Conservation (phyloP, 768 basidiomycete genomes). For the Antrodiella citrinella region DNA sequence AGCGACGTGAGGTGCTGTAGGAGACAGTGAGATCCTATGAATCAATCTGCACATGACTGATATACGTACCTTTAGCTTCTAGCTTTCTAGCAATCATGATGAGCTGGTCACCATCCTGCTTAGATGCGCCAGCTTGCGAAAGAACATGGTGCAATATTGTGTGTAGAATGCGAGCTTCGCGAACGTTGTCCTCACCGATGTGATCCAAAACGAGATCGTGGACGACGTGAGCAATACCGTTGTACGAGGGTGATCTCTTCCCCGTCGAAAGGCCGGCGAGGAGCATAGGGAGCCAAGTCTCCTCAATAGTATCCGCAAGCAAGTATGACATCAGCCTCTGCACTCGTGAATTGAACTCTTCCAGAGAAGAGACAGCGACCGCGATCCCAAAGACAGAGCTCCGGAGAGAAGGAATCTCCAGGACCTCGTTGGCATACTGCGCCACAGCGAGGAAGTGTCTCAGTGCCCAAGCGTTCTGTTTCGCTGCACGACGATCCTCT, state of each 20-base stretch:
- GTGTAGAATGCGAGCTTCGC: constrained; percentile 54
- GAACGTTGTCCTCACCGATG: constrained; percentile 33
- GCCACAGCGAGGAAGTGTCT: constrained; percentile 60
- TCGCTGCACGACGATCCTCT: constrained; percentile 53
- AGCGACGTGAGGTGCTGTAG: constrained; percentile 59
- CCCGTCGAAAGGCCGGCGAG: constrained; percentile 27
- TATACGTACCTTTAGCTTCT: constrained; percentile 49
- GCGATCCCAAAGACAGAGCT: constrained; percentile 41
- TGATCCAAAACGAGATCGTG: constrained; percentile 25
- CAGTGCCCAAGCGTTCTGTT: constrained; percentile 55
- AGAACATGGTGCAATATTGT: constrained; percentile 53
- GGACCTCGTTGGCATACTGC: constrained; percentile 54
- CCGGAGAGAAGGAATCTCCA: constrained; percentile 39
- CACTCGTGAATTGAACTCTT: constrained; percentile 36
- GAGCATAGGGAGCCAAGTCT: constrained; percentile 41
- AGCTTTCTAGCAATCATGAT: constrained; percentile 56
- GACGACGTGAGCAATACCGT: constrained; percentile 24
- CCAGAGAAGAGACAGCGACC: constrained; percentile 27
- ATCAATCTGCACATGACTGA: too few species aligned
- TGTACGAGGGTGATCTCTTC: constrained; percentile 13
- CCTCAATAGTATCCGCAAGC: constrained; percentile 39
- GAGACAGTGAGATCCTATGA: neutral
- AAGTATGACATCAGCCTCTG: constrained; percentile 58
- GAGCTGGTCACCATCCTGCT: constrained; percentile 72
- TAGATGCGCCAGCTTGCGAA: constrained; percentile 38